Conservation (phyloP, 768 basidiomycete species). For the Cystobasidium ongulense region DNA sequence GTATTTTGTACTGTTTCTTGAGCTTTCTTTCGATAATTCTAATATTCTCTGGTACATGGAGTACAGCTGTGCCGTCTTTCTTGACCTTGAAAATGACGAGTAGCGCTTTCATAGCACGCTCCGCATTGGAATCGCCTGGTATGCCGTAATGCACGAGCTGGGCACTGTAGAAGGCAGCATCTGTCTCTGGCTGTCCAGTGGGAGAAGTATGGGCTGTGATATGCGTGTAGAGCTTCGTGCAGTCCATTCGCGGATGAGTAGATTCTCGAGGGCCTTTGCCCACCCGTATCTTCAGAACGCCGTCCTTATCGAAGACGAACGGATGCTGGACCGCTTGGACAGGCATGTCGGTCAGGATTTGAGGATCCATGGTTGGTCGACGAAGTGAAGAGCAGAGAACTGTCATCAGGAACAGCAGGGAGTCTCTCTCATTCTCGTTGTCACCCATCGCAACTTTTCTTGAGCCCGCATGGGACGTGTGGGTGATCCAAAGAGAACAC, state of each 20-base stretch:
- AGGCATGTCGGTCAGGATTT: not conserved
- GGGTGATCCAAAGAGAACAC: no score
- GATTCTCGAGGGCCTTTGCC: not conserved
- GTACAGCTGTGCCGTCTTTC: not conserved
- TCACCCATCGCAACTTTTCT: not conserved
- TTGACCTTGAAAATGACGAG: not conserved
- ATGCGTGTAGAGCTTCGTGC: not conserved
- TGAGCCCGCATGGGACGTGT: not conserved
- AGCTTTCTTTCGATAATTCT: not conserved
- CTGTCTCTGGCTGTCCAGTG: not conserved
- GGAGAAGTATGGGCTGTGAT: not conserved
- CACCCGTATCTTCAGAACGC: not conserved
- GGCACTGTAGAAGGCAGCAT: not conserved
- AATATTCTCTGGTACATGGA: not conserved
- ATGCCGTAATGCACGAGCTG: not conserved
- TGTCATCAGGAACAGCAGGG: not conserved
- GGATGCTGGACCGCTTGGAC: not conserved
- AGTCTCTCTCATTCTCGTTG: no score
- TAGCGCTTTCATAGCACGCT: not conserved
- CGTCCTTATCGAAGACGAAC: not conserved
- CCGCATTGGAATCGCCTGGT: not conserved
- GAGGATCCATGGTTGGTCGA: not conserved
- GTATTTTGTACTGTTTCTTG: not conserved
- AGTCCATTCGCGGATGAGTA: not conserved
- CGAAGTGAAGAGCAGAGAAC: not conserved